Evolutionary conservation across 2,329 filamentous ascomycete species (phyloP).

Genomic region (Penicillium sp.): DNA sequence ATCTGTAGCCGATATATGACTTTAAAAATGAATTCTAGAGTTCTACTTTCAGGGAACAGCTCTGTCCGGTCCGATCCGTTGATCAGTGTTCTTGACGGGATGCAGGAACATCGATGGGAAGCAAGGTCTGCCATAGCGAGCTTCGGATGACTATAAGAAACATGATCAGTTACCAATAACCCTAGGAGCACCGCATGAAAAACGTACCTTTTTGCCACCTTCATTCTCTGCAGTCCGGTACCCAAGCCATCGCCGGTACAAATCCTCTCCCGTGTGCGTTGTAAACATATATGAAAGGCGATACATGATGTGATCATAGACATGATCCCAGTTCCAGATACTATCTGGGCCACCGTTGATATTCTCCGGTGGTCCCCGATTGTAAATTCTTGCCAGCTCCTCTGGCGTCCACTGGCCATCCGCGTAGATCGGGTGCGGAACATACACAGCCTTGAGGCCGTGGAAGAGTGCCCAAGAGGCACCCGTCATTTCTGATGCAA

Average conservation of each 20-base stretch:
- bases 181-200: background rate
- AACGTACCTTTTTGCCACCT: conserved; percentile 18
- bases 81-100: conserved; percentile 22
- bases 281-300: conserved; percentile 30
- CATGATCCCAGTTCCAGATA: conserved; percentile 33
- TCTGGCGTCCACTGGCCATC: conserved; percentile 56
- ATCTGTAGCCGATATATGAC: background rate
- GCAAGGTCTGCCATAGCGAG: conserved; percentile 22
- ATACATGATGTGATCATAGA: conserved; percentile 31
- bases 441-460: conserved; percentile 73
- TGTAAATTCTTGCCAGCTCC: conserved; percentile 57
- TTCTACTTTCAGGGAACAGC: conserved; percentile 25
- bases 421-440: conserved; percentile 58
- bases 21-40: too few relatives aligned
- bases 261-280: conserved; percentile 44
- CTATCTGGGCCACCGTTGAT: conserved; percentile 48
- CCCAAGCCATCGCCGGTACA: conserved; percentile 59
- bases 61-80: conserved; percentile 17
- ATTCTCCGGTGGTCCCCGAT: conserved; percentile 52
- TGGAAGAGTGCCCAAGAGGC: conserved; percentile 70
- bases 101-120: conserved; percentile 29
- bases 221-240: conserved; percentile 19
- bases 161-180: background rate
- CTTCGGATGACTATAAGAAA: conserved; percentile 13
- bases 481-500: conserved; percentile 76